Conservation (phyloP, 805 yeast genomes). For the Candida hispaniensis region DNA sequence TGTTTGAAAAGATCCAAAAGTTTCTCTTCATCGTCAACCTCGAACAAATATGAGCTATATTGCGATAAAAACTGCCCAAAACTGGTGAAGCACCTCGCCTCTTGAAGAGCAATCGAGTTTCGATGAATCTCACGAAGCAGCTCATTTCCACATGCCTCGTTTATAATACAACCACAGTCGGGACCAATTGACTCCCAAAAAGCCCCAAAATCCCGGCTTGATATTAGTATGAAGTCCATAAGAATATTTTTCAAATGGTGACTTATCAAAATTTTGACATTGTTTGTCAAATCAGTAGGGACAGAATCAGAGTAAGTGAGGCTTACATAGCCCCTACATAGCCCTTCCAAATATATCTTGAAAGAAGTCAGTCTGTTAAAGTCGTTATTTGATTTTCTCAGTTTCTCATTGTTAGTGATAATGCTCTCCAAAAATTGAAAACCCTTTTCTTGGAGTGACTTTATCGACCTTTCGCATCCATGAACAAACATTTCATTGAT, state of each 20-base stretch:
- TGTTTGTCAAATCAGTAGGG: background rate
- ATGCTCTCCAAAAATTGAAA: background rate
- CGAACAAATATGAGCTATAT: constrained; percentile 7
- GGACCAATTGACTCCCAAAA: constrained; percentile 16
- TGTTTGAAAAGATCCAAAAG: constrained; percentile 7
- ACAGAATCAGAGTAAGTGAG: background rate
- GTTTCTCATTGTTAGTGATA: constrained; percentile 8
- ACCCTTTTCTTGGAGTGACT: constrained; percentile 1
- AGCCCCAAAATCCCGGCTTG: constrained; percentile 9
- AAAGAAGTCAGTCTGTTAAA: constrained; percentile 11
- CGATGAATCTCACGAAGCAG: constrained; percentile 3
- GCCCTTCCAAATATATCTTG: constrained; percentile 6
- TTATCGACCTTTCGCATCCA: constrained; percentile 8
- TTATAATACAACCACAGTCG: constrained; percentile 8
- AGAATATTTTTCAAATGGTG: constrained; percentile 8
- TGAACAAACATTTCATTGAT: constrained; percentile 9
- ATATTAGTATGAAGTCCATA: constrained; percentile 1
- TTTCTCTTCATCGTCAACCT: constrained; percentile 4
- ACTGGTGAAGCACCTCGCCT: constrained; percentile 9
- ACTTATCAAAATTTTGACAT: constrained; percentile 1
- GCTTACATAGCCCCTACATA: background rate
- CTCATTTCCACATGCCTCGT: constrained; percentile 9
- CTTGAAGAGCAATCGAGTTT: constrained; percentile 6
- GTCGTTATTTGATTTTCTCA: constrained; percentile 4
- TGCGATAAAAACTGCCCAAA: constrained; percentile 10